A percentile compares a stretch with the other conserved stretches of the same genome.
Evolutionary conservation across 2,329 filamentous ascomycete genomes (phyloP).

Genomic region (Botrytis paeoniae): DNA sequence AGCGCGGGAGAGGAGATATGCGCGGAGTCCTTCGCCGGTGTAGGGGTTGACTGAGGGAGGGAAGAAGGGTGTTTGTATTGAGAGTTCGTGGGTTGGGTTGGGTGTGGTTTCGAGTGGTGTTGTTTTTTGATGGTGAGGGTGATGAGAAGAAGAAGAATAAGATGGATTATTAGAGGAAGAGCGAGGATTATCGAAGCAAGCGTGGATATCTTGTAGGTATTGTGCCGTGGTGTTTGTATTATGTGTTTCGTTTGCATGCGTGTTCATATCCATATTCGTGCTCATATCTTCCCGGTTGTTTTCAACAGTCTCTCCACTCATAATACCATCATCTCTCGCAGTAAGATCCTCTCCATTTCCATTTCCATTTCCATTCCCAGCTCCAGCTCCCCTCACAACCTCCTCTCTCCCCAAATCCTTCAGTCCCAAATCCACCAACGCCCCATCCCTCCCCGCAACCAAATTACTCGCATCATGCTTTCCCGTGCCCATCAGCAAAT

Average conservation of each 20-base stretch:
- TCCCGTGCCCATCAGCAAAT: slow-evolving; percentile 16
- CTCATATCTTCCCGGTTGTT: neutral
- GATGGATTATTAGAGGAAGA: neutral
- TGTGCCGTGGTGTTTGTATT: neutral
- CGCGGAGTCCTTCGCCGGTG: slow-evolving; percentile 33
- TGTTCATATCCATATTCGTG: neutral
- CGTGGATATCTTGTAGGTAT: neutral
- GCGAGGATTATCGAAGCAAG: neutral
- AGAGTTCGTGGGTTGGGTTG: neutral
- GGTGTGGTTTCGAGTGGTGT: neutral
- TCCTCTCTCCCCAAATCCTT: too few relatives aligned
- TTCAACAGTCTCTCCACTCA: neutral
- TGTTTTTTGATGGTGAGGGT: neutral
- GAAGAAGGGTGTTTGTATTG: too few relatives aligned
- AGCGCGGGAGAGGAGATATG: slow-evolving; percentile 30
- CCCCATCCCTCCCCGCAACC: neutral
- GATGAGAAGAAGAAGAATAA: neutral
- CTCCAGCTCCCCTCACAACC: neutral
- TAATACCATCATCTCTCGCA: neutral
- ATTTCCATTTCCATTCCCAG: neutral
- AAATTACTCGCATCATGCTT: slow-evolving; percentile 7
- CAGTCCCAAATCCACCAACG: neutral
- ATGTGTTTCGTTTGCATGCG: neutral
- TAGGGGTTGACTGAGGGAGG: slow-evolving; percentile 24
- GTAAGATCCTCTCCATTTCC: neutral